Base-by-base conservation (phyloP, 225 moss, liverwort and hornwort species). In the Sphagnum contortum region DNA sequence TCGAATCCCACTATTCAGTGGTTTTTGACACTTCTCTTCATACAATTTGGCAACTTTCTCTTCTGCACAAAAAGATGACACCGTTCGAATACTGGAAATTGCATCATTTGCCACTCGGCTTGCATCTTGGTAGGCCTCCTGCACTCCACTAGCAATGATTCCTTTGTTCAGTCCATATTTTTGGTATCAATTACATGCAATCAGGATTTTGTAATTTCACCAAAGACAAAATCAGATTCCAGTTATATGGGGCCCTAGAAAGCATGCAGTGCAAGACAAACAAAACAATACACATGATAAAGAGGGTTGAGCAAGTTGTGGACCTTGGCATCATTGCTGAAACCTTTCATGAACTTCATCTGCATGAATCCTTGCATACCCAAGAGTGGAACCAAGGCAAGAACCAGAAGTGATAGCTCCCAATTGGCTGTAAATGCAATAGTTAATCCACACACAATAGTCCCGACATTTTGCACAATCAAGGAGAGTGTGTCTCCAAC, bases 271-370 rank as follows among this genome's bases (percentile, higher is more conserved):
- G 4, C 64, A 10, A 45, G 59, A n/a, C 68, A 47, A 55, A 7
- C 5, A 14, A 8, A 10, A 47, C 29, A 49, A 12, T 7, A 3
- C 8, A 12, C 4, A 4, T 61, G 49, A 6, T 4, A 12, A 29
- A 55, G 10, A 47, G 57, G 29, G 59, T 12, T 45, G 44, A 55
- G 44, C 55, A 64, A 72, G 29, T 29, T 29, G 29, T 0, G 6
- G 64, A 98, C 96, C 98, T 93, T 93, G 48, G 87, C 87, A 70
- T 86, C 81, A n/a, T 70, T 82, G 74, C 83, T 79, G 63, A 89
- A 98, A 12, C 92, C 93, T 54, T 62, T 13, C 82, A 87, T 83
- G 83, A 87, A 71, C 68, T 87, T 87, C 64, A 93, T 70, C 62
- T 98, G 81, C 4, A 81, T 72, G 60, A 76, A 89, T 46, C 89